Base-by-base conservation (phyloP, 2,329 filamentous ascomycete genomes). In the Neobulgaria alba region DNA sequence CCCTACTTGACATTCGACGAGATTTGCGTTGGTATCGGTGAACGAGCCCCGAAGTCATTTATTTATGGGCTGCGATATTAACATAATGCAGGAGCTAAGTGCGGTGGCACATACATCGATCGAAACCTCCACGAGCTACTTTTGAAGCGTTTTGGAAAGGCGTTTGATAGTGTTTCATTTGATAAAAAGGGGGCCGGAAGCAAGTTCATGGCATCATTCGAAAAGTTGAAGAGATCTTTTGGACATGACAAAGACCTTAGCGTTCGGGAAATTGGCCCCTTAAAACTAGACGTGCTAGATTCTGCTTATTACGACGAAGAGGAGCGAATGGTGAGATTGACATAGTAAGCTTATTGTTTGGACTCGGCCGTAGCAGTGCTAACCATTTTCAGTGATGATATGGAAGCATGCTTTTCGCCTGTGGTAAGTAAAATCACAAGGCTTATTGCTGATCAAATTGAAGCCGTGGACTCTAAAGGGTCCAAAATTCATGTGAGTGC, bases 61-160 rank as follows among this genome's bases (percentile, higher is more conserved):
- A 10, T 26, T 9, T 9, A 9, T 4, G 14, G 29, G 8, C 17
- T 12, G 12, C n/a, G 14, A 16, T 32, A 4, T 10, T 38, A 23
- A 39, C 2, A 19, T 14, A 21, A 10, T 16, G 10, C 39, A 54
- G 53, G 53, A 36, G 53, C 47, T 3, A 56, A 56, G 30, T 53
- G 51, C 14, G 53, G 53, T 1, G 47, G 51, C 3, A 54, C 53
- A 16, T 43, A 47, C 29, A 51, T 56, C 3, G 52, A 56, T 38
- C 50, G 53, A 1, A 56, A 54, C 21, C 29, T 56, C 4, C 47
- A 54, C 23, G 2, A 37, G 2, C 10, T 56, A 2, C 42, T 56
- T 4, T 48, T 46, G 1, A 17, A 44, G 12, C 35, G 47, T 10
- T 56, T 53, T n/a, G 52, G 51, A 2, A 8, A 16, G 3, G 29